phyloP scores from a whole-genome alignment of 768 basidiomycete species.

The Lentinula detonsa region DNA sequence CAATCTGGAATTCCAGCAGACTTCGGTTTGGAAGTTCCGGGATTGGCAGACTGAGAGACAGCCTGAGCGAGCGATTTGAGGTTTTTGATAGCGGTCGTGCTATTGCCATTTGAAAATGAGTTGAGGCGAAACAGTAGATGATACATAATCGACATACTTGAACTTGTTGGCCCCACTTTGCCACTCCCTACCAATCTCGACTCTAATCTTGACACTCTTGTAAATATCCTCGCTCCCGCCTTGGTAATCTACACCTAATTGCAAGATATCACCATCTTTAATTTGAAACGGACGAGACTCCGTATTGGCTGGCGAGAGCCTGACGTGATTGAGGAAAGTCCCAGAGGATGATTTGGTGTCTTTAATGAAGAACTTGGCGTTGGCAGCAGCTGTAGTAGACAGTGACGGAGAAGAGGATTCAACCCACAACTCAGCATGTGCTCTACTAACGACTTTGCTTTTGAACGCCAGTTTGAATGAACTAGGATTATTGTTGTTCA shows the following conservation, averaged over 20 bases:
- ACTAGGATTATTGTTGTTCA: conserved; percentile 36
- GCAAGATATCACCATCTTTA: conserved; percentile 91
- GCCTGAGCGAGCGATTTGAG: conserved; percentile 61
- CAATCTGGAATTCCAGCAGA: conserved; percentile 47
- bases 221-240: conserved; percentile 97
- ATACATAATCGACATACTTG: conserved; percentile 48
- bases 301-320: conserved; percentile 77
- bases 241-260: conserved; percentile 96
- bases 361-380: neutral
- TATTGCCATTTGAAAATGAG: conserved; percentile 17
- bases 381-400: neutral
- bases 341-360: conserved; percentile 74
- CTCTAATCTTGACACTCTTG: conserved; percentile 92
- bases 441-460: conserved; percentile 89
- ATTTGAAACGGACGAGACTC: conserved; percentile 74
- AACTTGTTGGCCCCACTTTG: conserved; percentile 84
- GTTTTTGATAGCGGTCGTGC: conserved; percentile 69
- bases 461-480: conserved; percentile 80
- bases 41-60: conserved; percentile 16
- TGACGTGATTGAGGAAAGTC: conserved; percentile 92
- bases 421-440: conserved; percentile 93
- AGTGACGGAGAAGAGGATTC: conserved; percentile 33
- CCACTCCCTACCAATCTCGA: conserved; percentile 90
- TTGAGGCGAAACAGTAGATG: conserved; percentile 3
- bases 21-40: conserved; percentile 77